Percentiles rank a stretch among this genome's conserved stretches.
Evolutionary conservation across 345 rosid genomes (phyloP).

Genomic region (Eucalyptus curtisii): DNA sequence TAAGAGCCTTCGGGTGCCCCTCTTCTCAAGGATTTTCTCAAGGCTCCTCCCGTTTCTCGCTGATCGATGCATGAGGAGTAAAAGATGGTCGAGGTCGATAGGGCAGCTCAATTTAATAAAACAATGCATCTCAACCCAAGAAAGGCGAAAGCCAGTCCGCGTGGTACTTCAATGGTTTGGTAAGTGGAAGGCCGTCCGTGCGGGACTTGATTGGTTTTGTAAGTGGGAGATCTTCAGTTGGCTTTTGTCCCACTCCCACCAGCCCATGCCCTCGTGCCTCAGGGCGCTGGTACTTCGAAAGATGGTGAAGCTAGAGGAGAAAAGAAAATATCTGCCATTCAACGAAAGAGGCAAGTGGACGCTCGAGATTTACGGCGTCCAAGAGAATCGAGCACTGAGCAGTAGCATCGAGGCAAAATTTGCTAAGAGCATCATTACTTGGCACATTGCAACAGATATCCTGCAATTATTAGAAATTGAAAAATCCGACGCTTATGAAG

Average conservation of each 20-base stretch:
- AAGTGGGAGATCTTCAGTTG: neutral
- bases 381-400: neutral
- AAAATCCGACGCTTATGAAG: neutral
- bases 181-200: neutral
- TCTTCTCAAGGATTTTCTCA: no score
- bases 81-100: neutral
- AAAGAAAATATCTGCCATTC: fast-evolving
- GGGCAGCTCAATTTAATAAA: neutral
- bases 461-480: neutral
- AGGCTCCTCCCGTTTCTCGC: neutral
- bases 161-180: neutral
- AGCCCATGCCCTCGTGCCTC: neutral
- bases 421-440: neutral
- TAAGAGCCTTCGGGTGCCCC: neutral
- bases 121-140: neutral
- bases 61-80: neutral
- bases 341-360: neutral
- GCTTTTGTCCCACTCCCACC: neutral
- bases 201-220: neutral
- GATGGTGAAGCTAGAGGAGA: neutral
- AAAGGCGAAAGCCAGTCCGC: neutral
- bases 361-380: neutral
- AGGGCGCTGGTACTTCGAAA: neutral
- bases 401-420: neutral
- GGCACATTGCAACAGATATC: neutral